Conservation (phyloP, 768 basidiomycete genomes). For the Boletus barrowsii region DNA sequence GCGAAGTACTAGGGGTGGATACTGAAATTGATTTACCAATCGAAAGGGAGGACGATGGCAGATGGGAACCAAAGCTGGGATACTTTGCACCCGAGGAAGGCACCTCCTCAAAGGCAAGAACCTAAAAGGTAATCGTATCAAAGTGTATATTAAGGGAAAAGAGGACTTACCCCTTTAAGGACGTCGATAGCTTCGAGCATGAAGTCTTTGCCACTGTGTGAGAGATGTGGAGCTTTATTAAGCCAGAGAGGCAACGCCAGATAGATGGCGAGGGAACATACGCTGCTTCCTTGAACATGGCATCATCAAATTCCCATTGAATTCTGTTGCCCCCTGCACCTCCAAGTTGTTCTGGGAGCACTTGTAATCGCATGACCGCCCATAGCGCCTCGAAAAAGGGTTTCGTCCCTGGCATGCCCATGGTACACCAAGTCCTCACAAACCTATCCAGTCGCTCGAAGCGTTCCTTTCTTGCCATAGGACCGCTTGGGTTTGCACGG, state of each 20-base stretch:
- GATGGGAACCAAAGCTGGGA: slow-evolving; percentile 33
- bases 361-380: slow-evolving; percentile 79
- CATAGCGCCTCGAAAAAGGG: slow-evolving; percentile 71
- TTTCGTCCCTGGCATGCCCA: slow-evolving; percentile 84
- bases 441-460: slow-evolving; percentile 74
- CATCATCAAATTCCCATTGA: slow-evolving; percentile 92
- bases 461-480: slow-evolving; percentile 72
- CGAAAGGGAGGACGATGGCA: slow-evolving; percentile 43
- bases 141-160: slow-evolving; percentile 10
- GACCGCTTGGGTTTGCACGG: slow-evolving; percentile 60
- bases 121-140: slow-evolving; percentile 31
- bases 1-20: slow-evolving; percentile 27
- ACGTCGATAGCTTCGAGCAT: slow-evolving; percentile 89
- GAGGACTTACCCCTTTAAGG: slow-evolving; percentile 75
- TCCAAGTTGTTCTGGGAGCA: slow-evolving; percentile 74
- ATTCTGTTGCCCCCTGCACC: slow-evolving; percentile 73
- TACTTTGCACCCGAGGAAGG: slow-evolving; percentile 32
- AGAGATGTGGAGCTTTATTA: slow-evolving; percentile 14
- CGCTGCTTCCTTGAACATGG: slow-evolving; percentile 92
- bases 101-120: slow-evolving; percentile 75
- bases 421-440: slow-evolving; percentile 77
- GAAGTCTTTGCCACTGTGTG: slow-evolving; percentile 82
- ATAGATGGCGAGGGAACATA: slow-evolving; percentile 43
- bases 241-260: slow-evolving; percentile 5
- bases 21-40: slow-evolving; percentile 58